phyloP scores from a whole-genome alignment of 2,329 filamentous ascomycete genomes.

The Plenodomus biglobosus region DNA sequence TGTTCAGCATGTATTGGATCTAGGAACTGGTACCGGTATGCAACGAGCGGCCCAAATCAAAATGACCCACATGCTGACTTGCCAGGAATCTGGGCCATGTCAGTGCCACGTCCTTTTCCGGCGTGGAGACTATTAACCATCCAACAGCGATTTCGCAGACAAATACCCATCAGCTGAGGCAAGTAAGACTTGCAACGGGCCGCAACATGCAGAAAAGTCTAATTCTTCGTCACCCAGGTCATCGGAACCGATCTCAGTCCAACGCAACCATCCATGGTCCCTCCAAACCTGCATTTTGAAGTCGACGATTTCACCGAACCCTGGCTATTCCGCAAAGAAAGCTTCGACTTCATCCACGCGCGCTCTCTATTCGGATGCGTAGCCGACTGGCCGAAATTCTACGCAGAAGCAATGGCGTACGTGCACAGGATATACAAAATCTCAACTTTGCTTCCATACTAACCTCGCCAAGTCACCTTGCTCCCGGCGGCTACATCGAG shows the following conservation, averaged over 20 bases:
- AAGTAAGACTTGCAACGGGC: too few relatives aligned
- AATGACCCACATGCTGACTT: slow-evolving; percentile 9
- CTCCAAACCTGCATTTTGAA: slow-evolving; percentile 37
- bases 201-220: too few relatives aligned
- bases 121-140: slow-evolving; percentile 1
- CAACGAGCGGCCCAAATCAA: not conserved
- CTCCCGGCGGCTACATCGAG: slow-evolving; percentile 37
- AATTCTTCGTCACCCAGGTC: slow-evolving; percentile 25
- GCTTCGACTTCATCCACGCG: slow-evolving; percentile 28
- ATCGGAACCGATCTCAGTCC: slow-evolving; percentile 44
- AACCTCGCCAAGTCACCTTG: slow-evolving; percentile 16
- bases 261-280: slow-evolving; percentile 43
- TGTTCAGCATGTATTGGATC: slow-evolving; percentile 42
- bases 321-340: slow-evolving; percentile 30
- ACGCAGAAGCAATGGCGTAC: slow-evolving; percentile 20
- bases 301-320: slow-evolving; percentile 37
- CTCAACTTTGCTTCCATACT: too few relatives aligned
- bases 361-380: slow-evolving; percentile 23
- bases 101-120: slow-evolving; percentile 3
- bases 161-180: slow-evolving; percentile 40
- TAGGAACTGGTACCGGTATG: slow-evolving; percentile 45
- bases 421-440: slow-evolving; percentile 9
- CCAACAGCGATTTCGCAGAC: slow-evolving; percentile 43
- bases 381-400: slow-evolving; percentile 26
- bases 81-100: slow-evolving; percentile 47